Evolutionary conservation across 192 early-diverging fungal genomes (phyloP), one percentile per base, ranked within the genome.

Genomic region (Gamsiella multidivaricata): DNA sequence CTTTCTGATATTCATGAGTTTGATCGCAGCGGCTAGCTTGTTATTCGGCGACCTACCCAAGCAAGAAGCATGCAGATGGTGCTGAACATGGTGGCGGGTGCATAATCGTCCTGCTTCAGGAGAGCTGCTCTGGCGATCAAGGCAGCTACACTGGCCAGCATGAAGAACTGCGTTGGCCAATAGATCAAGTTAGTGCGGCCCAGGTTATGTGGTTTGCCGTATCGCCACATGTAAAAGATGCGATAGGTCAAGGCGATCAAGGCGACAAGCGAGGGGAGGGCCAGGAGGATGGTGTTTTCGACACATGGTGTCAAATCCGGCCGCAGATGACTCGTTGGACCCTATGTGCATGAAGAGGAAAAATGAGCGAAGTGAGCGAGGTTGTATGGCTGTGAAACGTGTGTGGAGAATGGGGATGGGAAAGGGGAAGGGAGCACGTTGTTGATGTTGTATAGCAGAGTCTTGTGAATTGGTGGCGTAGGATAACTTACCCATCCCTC

Each of bases 121-220:
- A 69, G 17, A 29, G 28, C 49, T n/a, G 74, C 65, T 20, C 74
- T 54, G 7, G 53, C 74, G 29, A 78, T 51, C 39, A 78, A 46
- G 36, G 65, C 52, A 17, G 54, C 54, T 20, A 49, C 34, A 9
- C 59, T 68, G 2, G 65, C 65, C 1, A 63, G 28, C 47, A 69
- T 78, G 39, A 78, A 58, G 53, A 78, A 69, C 45, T 78, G 74
- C 1, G 65, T 50, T 26, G 65, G 60, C 74, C 74, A 78, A 54
- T 78, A 78, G 54, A 69, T 78, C 25, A 68, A 1, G 26, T 63
- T 69, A 28, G 74, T 69, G 6, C 74, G 59, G 6, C 65, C 74
- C 6, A 63, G 56, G 17, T 32, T 42, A 43, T 69, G 74, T 5
- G 65, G 46, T 25, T 63, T 61, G 29, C 60, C 74, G 12, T 61